phyloP scores from a whole-genome alignment of 129 eudicot species.

The Ambrosia artemisiifolia region DNA sequence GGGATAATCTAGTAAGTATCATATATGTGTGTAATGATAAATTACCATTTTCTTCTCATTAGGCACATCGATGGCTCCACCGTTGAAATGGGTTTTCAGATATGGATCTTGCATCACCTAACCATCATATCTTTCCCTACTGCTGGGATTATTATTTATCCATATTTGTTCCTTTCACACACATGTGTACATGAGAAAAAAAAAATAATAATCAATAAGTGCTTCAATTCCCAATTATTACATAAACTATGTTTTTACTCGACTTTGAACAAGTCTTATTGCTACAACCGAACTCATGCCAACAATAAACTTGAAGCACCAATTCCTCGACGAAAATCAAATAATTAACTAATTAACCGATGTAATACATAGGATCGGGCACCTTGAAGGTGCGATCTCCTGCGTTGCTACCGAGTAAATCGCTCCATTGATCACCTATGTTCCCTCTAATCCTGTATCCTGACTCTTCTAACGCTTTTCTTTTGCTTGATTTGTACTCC shows the following conservation, averaged over 20 bases:
- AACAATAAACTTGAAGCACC: neutral
- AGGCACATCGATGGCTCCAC: no score
- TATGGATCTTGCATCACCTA: no score
- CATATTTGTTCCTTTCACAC: no score
- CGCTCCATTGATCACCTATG: slow-evolving; percentile 66
- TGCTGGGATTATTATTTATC: no score
- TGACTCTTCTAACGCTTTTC: slow-evolving; percentile 35
- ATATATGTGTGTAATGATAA: no score
- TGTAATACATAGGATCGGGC: slow-evolving; percentile 49
- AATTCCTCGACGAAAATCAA: neutral
- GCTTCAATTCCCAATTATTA: no score
- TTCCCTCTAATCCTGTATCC: slow-evolving; percentile 50
- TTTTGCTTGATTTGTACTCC: slow-evolving; percentile 39
- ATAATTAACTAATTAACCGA: slow-evolving; percentile 9
- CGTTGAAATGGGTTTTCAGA: no score
- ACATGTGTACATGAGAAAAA: no score
- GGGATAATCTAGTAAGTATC: no score
- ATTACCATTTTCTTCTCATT: no score
- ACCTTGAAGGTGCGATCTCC: slow-evolving; percentile 40
- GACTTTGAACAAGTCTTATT: slow-evolving; percentile 6
- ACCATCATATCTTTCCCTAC: no score
- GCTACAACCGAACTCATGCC: neutral
- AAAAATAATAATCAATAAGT: no score
- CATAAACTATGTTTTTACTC: neutral
- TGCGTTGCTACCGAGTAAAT: slow-evolving; percentile 25